A percentile compares a stretch with the other conserved stretches of the same genome.
Evolutionary conservation across 2,329 filamentous ascomycete genomes (phyloP).

Genomic region (Zopfia rhizophila): DNA sequence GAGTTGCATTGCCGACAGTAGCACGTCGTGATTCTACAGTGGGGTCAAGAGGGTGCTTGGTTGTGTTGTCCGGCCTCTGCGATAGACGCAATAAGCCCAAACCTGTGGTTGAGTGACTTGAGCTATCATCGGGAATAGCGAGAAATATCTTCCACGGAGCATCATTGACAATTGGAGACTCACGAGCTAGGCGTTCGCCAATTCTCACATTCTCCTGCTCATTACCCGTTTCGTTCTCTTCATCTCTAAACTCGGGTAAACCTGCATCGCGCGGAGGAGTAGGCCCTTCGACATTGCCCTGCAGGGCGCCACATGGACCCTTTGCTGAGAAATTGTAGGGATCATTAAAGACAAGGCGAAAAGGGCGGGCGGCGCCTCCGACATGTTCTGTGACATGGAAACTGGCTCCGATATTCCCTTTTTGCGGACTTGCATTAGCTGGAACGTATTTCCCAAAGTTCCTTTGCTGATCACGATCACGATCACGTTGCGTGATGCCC

Average conservation of each 20-base stretch:
- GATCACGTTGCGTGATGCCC: neutral
- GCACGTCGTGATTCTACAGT: constrained; percentile 39
- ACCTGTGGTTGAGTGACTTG: constrained; percentile 30
- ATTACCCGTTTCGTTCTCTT: constrained; percentile 17
- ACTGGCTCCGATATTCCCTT: constrained; percentile 17
- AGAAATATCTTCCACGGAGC: constrained; percentile 39
- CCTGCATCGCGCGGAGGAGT: constrained; percentile 21
- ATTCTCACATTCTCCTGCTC: constrained; percentile 7
- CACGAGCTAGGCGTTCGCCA: constrained; percentile 10
- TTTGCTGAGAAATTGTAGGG: constrained; percentile 16
- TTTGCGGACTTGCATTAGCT: constrained; percentile 15
- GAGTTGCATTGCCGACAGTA: constrained; percentile 31
- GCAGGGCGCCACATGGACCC: constrained; percentile 12
- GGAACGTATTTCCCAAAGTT: no score
- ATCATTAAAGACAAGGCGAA: constrained; percentile 32
- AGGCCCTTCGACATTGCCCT: constrained; percentile 18
- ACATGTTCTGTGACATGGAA: constrained; percentile 29
- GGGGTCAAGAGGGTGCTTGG: constrained; percentile 20
- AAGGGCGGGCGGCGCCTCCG: constrained; percentile 26
- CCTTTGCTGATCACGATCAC: no score
- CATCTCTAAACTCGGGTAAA: constrained; percentile 15
- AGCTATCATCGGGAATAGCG: constrained; percentile 29
- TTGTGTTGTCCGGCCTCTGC: neutral
- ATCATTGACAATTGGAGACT: constrained; percentile 37
- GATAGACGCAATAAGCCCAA: constrained; percentile 27